phyloP scores from a whole-genome alignment of 495 filamentous ascomycete species.

The Tuber magnatum region DNA sequence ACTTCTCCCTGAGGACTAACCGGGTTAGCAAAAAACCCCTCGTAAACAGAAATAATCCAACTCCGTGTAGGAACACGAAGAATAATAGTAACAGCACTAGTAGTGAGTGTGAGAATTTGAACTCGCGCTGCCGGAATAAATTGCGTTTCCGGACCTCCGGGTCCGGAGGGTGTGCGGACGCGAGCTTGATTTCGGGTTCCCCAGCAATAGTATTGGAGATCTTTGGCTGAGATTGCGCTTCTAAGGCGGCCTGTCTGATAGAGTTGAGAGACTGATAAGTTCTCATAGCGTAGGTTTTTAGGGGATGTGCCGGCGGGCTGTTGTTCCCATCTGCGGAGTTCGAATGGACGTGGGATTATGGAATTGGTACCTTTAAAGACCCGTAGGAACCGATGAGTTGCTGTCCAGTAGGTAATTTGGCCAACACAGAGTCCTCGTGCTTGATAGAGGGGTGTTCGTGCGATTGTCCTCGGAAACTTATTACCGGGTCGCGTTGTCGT shows the following conservation, averaged over 20 bases:
- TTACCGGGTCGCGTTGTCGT: not conserved
- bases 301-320: not conserved
- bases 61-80: slow-evolving; percentile 59
- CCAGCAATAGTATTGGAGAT: not conserved
- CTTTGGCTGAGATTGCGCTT: not conserved
- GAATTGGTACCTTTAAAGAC: not conserved
- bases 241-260: not conserved
- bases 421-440: not conserved
- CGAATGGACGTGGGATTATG: not conserved
- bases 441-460: not conserved
- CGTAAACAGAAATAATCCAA: slow-evolving; percentile 85
- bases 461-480: not conserved
- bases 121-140: slow-evolving; percentile 43
- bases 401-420: not conserved
- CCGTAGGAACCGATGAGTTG: not conserved
- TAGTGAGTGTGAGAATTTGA: slow-evolving; percentile 52
- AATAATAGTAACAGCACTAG: slow-evolving; percentile 49
- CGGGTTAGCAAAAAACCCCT: slow-evolving; percentile 95
- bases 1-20: slow-evolving; percentile 80
- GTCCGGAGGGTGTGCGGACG: slow-evolving; percentile 25
- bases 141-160: slow-evolving; percentile 25
- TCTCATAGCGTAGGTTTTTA: not conserved
- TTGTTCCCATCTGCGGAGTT: not conserved
- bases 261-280: not conserved
- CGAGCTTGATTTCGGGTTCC: slow-evolving; percentile 22